These are phyloP conservation scores for Rhododendron simsii DNA, from an alignment of 148 eudicot genomes.

Conservation along the genomic window DNA sequence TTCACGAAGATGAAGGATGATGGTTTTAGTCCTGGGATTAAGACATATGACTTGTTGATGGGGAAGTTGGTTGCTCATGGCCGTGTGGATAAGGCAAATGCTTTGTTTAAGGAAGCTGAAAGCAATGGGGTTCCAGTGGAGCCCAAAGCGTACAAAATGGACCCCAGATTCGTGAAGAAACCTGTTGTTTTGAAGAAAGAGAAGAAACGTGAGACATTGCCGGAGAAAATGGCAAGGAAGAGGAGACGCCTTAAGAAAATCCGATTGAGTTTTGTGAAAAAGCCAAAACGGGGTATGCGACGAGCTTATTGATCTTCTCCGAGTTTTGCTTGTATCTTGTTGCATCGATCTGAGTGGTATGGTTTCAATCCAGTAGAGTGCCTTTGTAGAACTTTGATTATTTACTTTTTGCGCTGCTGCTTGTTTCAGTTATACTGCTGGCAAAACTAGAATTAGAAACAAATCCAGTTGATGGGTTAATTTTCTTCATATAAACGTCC, in stretches of 20 bases:
- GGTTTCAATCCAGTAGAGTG: background rate
- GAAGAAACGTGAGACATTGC: conserved; percentile 48
- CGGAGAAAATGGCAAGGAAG: conserved; percentile 60
- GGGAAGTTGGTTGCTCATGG: conserved; percentile 73
- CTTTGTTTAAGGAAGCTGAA: conserved; percentile 68
- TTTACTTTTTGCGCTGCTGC: background rate
- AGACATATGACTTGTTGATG: conserved; percentile 76
- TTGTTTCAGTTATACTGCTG: conserved; percentile 1
- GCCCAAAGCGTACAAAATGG: conserved; percentile 66
- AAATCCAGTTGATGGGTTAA: background rate
- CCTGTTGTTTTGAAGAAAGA: conserved; percentile 49
- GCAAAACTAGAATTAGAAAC: background rate
- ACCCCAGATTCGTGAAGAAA: conserved; percentile 65
- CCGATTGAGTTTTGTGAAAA: conserved; percentile 64
- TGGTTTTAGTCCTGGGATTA: conserved; percentile 66
- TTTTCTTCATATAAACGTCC: background rate
- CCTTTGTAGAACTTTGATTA: background rate
- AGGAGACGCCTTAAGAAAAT: conserved; percentile 43
- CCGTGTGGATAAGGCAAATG: conserved; percentile 51
- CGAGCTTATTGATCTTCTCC: conserved; percentile 30
- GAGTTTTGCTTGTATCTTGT: background rate
- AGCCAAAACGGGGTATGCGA: conserved; percentile 38
- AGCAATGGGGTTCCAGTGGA: conserved; percentile 40
- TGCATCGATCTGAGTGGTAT: background rate
- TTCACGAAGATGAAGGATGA: conserved; percentile 78